Evolutionary conservation across 768 basidiomycete species (phyloP), one percentile per base, ranked within the genome.

Genomic region (Collybiopsis luxurians): DNA sequence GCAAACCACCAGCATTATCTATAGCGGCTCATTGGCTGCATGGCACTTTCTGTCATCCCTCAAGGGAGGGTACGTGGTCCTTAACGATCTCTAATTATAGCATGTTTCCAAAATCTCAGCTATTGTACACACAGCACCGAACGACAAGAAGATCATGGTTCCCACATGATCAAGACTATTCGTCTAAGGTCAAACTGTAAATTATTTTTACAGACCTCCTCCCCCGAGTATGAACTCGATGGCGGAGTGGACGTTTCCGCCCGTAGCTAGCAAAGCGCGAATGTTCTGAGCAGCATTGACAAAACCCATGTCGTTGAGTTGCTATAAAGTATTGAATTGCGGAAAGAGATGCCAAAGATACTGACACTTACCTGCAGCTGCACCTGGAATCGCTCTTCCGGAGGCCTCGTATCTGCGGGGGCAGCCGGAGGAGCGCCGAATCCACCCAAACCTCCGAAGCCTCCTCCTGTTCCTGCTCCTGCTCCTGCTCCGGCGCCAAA

Each of bases 291-390:
- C 69, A 7, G 93, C 93, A 56, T 96, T 94, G 51, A 80, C 83
- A 71, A 98, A 92, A 1, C 93, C 95, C 96, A 98, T 98, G 58
- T 90, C 91, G 67, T 92, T 88, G 66, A 98, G 70, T 87, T 95
- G 93, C 90, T 93, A 61, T 4, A 9, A 11, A 15, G 23, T 47
- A 53, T 44, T 36, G n/a, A 36, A 30, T 39, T 4, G 21, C 26
- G 26, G 19, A 44, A 46, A 34, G 43, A 19, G 36, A 42, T 9
- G 21, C 12, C 42, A 26, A 30, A 64, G 38, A 26, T 36, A 50
- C 45, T 28, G 50, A 45, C 44, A 72, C 79, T 10, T 26, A 87
- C 90, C 81, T 89, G 87, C 3, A 93, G 74, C 66, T 94, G 91
- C 17, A 87, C 83, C 66, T 95, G 90, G 79, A 91, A 98, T 48